A percentile compares a stretch with the other conserved stretches of the same genome.
Evolutionary conservation across 306 rosid genomes (phyloP).

Genomic region (Coriaria nepalensis): DNA sequence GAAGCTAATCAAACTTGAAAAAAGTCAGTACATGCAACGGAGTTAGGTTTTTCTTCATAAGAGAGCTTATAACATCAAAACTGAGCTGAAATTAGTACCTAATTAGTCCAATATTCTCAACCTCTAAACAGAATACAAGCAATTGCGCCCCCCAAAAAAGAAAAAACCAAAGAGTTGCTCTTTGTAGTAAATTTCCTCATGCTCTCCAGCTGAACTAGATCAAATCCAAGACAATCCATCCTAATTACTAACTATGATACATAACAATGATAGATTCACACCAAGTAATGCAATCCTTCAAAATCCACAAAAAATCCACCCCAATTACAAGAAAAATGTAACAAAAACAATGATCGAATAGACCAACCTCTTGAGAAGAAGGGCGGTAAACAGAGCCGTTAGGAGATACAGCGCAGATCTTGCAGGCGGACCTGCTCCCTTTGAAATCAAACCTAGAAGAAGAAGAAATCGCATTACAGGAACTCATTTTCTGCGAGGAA

Average conservation of each 20-base stretch:
- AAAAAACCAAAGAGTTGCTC: too few species aligned
- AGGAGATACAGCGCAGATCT: conserved; percentile 24
- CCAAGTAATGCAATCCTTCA: not conserved
- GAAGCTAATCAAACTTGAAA: too few species aligned
- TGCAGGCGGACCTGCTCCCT: conserved; percentile 16
- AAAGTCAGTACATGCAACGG: too few species aligned
- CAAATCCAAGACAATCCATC: too few species aligned
- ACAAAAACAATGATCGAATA: not conserved
- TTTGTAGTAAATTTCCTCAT: too few species aligned
- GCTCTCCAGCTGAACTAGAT: too few species aligned
- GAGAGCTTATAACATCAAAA: too few species aligned
- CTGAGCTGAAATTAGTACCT: too few species aligned
- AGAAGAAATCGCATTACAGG: conserved; percentile 4
- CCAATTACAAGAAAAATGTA: not conserved
- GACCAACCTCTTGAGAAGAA: conserved; percentile 37
- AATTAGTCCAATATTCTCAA: not conserved
- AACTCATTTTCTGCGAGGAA: conserved; percentile 14
- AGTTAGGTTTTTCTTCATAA: too few species aligned
- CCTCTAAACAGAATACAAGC: too few species aligned
- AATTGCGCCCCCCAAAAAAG: too few species aligned
- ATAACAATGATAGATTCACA: conserved; percentile 3
- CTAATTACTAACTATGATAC: not conserved
- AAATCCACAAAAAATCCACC: not conserved
- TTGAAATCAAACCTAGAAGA: conserved; percentile 15
- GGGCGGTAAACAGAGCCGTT: conserved; percentile 38